phyloP scores from a whole-genome alignment of 2,329 filamentous ascomycete genomes.

The Colletotrichum truncatum region DNA sequence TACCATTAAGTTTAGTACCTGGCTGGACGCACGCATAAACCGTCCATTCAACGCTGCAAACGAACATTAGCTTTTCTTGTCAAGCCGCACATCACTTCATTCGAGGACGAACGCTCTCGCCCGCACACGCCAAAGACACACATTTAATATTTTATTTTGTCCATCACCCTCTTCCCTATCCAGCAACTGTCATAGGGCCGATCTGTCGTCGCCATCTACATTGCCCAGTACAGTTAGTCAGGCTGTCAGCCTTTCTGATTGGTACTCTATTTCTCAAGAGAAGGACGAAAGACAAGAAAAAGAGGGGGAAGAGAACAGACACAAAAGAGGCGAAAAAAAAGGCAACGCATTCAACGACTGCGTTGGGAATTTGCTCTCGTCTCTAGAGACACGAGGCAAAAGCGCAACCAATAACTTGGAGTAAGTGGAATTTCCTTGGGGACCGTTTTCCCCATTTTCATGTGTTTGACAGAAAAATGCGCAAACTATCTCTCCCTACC shows the following conservation, averaged over 20 bases:
- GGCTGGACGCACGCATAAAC: constrained; percentile 24
- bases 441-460: background rate
- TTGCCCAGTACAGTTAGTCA: background rate
- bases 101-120: constrained; percentile 26
- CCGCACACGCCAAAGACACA: constrained; percentile 13
- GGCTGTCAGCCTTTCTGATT: background rate
- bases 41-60: constrained; percentile 25
- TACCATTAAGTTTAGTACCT: background rate
- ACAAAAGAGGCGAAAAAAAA: background rate
- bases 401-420: background rate
- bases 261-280: background rate
- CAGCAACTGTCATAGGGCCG: background rate
- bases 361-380: background rate
- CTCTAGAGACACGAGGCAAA: background rate
- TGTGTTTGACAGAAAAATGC: constrained; percentile 1
- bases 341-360: background rate
- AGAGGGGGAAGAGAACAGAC: background rate
- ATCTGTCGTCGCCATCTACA: background rate
- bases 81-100: constrained; percentile 28
- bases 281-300: background rate
- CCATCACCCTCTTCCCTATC: background rate
- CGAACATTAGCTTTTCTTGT: constrained; percentile 19
- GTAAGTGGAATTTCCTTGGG: constrained; percentile 16
- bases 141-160: too few relatives aligned
- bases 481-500: constrained; percentile 1